These are phyloP conservation scores for Monosporascus sp. DNA, from an alignment of 2,329 filamentous ascomycete genomes.

Conservation along the genomic window DNA sequence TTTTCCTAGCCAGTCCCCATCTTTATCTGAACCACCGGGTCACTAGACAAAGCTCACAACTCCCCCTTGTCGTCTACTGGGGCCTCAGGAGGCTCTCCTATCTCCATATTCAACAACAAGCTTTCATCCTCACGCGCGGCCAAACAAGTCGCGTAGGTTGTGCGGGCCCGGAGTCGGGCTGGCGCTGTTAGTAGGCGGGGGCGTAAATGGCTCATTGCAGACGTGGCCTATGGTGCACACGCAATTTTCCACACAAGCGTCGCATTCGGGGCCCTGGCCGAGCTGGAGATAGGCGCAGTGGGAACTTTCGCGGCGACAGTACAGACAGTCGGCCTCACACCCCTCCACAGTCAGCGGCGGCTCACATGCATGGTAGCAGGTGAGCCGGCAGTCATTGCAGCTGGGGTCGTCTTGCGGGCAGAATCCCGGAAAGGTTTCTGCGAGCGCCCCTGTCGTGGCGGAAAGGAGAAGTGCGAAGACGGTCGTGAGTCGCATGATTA, in stretches of 20 bases:
- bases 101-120: no score
- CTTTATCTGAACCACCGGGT: no score
- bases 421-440: neutral
- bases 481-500: neutral
- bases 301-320: neutral
- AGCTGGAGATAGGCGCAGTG: neutral
- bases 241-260: neutral
- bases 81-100: no score
- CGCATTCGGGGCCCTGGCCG: neutral
- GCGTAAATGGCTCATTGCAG: neutral
- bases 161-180: neutral
- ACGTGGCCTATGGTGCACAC: neutral
- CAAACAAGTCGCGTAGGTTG: neutral
- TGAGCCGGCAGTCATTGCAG: neutral
- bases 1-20: no score
- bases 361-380: neutral
- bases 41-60: no score
- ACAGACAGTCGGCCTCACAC: neutral
- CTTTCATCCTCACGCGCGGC: neutral
- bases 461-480: neutral
- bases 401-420: neutral
- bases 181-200: neutral
- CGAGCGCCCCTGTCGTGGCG: neutral
- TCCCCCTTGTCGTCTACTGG: no score
- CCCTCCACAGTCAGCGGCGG: neutral